These are phyloP conservation scores for Cystoderma amianthinum DNA, from an alignment of 768 basidiomycete genomes.

Conservation along the genomic window DNA sequence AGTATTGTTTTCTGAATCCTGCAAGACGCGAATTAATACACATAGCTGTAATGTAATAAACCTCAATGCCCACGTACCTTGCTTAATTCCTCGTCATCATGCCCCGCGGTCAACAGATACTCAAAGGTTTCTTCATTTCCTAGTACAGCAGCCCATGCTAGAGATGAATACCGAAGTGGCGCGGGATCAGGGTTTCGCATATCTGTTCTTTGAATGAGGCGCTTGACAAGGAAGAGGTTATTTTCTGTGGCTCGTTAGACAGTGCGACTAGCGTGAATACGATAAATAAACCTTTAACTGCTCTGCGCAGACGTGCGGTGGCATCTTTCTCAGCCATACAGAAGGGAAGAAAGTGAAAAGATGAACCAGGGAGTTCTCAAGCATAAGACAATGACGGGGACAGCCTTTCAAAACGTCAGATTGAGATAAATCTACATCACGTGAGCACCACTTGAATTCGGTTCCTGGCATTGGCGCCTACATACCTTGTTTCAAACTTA, in stretches of 20 bases:
- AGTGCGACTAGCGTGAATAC: slow-evolving; percentile 4
- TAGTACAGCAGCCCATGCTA: slow-evolving; percentile 88
- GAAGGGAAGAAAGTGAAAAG: slow-evolving; percentile 14
- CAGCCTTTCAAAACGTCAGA: slow-evolving; percentile 4
- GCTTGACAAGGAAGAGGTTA: slow-evolving; percentile 87
- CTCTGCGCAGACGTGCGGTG: slow-evolving; percentile 65
- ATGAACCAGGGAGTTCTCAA: neutral
- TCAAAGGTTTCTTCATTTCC: slow-evolving; percentile 93
- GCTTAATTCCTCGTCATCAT: slow-evolving; percentile 91
- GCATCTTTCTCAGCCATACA: slow-evolving; percentile 82
- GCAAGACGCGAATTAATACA: slow-evolving; percentile 7
- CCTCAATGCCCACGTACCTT: slow-evolving; percentile 66
- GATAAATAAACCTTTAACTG: slow-evolving; percentile 58
- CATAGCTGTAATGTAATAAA: too few relatives aligned
- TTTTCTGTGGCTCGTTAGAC: slow-evolving; percentile 56
- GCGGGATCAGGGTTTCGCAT: slow-evolving; percentile 86
- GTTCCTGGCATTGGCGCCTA: too few relatives aligned
- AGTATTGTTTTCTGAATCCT: slow-evolving; percentile 93
- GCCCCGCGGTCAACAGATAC: slow-evolving; percentile 76
- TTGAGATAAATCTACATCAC: slow-evolving; percentile 3
- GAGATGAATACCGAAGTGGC: slow-evolving; percentile 71
- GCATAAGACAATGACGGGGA: slow-evolving; percentile 11
- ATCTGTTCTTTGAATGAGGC: slow-evolving; percentile 80
- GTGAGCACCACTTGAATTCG: too few relatives aligned
- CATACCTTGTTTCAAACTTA: too few relatives aligned